Evolutionary conservation across 345 rosid genomes (phyloP), one percentile per base, ranked within the genome.

Genomic region (Brassica incana): DNA sequence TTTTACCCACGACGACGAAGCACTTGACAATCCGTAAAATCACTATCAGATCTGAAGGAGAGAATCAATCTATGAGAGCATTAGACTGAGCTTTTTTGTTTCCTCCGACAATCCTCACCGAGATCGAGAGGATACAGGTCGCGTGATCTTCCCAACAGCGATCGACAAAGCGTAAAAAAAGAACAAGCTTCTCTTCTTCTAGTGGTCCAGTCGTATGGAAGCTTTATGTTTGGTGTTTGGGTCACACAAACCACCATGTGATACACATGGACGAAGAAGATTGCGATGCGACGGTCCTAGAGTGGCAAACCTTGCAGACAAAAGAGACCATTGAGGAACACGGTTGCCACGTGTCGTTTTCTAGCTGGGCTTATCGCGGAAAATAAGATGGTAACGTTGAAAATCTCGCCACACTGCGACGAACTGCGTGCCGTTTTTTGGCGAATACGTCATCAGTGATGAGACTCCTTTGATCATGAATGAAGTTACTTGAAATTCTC

Each of bases 341-440:
- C 45, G 12, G 32, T 27, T 60, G 77, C 80, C 84, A 81, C 84
- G 80, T 72, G 84, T 76, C 77, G 14, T 3, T 12, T 48, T 71
- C 15, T 65, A 11, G 73, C 54, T 81, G 80, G 80, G 8, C 36
- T 62, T 33, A 63, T 29, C 72, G 80, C 63, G 48, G 70, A 73
- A 60, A 6, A n/a, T 8, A 35, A 32, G 23, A 74, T 38, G 67
- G 25, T 80, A 54, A 75, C 43, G 78, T 80, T 75, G 83, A 75
- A 58, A 65, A 27, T 10, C 67, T 80, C 58, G 38, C 30, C 48
- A 64, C 16, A n/a, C 15, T 63, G 9, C 18, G 0, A 12, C 8
- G 6, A 59, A 76, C 80, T 71, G 35, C 73, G 80, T 75, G 83
- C 69, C 77, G 83, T 80, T 80, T 54, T 79, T 54, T 78, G 62